These are phyloP conservation scores for Tribonema minus DNA, from an alignment of 108 stramenopile species.

Conservation along the genomic window DNA sequence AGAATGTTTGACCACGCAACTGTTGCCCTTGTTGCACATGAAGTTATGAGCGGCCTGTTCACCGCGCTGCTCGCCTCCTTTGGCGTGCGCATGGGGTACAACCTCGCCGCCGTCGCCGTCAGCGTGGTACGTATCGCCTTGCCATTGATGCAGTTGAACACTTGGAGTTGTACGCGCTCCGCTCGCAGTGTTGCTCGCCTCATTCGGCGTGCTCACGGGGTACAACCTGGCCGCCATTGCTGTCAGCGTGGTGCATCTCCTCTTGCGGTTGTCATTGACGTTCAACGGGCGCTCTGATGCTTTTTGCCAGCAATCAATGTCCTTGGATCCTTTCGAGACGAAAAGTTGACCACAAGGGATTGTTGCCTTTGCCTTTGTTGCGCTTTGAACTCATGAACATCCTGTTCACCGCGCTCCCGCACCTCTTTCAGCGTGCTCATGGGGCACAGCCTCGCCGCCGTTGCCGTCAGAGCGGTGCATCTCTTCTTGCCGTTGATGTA, in stretches of 20 bases:
- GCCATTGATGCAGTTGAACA: no score
- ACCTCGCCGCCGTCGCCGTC: neutral
- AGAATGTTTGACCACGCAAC: no score
- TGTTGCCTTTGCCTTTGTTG: no score
- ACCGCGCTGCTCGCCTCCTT: neutral
- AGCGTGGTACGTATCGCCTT: constrained; percentile 1
- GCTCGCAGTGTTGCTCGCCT: neutral
- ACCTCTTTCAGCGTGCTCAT: neutral
- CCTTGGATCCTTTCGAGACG: no score
- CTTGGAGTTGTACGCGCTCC: neutral
- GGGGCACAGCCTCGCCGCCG: neutral
- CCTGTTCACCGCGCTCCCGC: neutral
- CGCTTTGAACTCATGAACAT: no score
- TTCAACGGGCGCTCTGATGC: no score
- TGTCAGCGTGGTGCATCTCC: constrained; percentile 7
- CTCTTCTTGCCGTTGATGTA: no score
- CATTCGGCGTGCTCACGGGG: constrained; percentile 3
- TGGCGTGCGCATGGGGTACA: constrained; percentile 1
- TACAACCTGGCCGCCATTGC: neutral
- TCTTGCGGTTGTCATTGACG: no score
- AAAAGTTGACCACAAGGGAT: no score
- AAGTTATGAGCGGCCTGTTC: neutral
- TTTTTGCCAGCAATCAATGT: no score
- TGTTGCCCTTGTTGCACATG: no score
- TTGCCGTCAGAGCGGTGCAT: constrained; percentile 4